These are phyloP conservation scores for Saccharomyces eubayanus DNA, from an alignment of 805 yeast genomes.

Conservation along the genomic window DNA sequence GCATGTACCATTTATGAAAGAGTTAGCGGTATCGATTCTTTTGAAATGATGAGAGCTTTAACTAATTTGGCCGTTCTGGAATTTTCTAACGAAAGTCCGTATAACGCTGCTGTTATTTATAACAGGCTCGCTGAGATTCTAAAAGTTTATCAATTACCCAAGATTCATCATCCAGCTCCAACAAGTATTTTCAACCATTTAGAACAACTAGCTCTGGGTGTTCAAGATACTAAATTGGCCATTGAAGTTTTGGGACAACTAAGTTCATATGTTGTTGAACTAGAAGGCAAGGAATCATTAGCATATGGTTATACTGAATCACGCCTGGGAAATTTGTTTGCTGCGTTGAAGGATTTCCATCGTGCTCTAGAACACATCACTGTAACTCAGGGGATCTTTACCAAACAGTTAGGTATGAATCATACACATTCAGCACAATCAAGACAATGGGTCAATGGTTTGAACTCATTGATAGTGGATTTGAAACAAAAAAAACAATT, in stretches of 20 bases:
- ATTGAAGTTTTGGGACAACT: conserved; percentile 46
- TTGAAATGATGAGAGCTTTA: conserved; percentile 62
- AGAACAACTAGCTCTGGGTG: conserved; percentile 51
- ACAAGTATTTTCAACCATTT: conserved; percentile 43
- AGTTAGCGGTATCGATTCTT: conserved; percentile 69
- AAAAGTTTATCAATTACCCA: conserved; percentile 36
- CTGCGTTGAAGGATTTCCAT: conserved; percentile 42
- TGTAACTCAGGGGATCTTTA: conserved; percentile 50
- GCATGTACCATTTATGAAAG: conserved; percentile 73
- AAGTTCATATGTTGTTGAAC: conserved; percentile 39
- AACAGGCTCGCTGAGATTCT: conserved; percentile 46
- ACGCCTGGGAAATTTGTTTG: conserved; percentile 58
- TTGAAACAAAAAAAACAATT: conserved; percentile 22
- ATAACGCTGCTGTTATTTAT: conserved; percentile 55
- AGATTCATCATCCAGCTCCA: conserved; percentile 60
- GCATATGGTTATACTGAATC: conserved; percentile 58
- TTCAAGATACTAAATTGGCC: conserved; percentile 50
- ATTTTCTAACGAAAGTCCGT: conserved; percentile 46
- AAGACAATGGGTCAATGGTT: conserved; percentile 51
- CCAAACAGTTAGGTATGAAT: conserved; percentile 53
- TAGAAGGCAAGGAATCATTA: conserved; percentile 53
- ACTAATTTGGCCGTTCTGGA: conserved; percentile 72
- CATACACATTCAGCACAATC: conserved; percentile 63
- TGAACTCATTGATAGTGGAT: conserved; percentile 34
- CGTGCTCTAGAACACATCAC: conserved; percentile 50